phyloP scores from a whole-genome alignment of 2,329 filamentous ascomycete genomes.

The Penicillium vulpinum region DNA sequence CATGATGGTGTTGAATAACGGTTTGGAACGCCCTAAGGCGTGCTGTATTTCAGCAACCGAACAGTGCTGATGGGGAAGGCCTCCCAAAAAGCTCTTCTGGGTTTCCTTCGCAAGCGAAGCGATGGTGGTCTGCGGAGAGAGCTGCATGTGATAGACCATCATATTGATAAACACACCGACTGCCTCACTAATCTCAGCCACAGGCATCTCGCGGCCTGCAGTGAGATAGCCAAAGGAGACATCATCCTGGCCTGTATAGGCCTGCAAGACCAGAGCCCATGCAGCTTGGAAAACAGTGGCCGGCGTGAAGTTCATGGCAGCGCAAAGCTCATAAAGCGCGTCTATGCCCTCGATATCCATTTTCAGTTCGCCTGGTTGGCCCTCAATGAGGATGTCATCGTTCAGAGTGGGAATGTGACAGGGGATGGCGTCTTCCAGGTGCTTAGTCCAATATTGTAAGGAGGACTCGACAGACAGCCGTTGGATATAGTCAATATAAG shows the following conservation, averaged over 20 bases:
- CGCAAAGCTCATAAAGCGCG: neutral
- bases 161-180: conserved; percentile 43
- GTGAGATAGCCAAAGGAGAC: conserved; percentile 43
- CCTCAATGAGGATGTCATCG: neutral
- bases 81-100: neutral
- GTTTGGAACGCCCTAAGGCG: no score
- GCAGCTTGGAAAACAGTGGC: conserved; percentile 38
- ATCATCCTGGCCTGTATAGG: conserved; percentile 37
- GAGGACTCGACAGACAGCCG: neutral
- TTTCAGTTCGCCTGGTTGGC: no score
- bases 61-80: no score
- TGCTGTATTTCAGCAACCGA: no score
- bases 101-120: neutral
- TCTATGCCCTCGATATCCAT: neutral
- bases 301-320: neutral
- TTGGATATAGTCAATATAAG: neutral
- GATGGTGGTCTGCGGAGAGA: no score
- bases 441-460: neutral
- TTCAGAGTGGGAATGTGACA: neutral
- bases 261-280: conserved; percentile 39
- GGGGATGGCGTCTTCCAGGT: neutral
- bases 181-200: conserved; percentile 39
- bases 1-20: no score
- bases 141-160: neutral
- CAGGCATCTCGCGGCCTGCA: conserved; percentile 40